Evolutionary conservation across 345 rosid genomes (phyloP), one percentile per base, ranked within the genome.

Genomic region (Eucalyptus pauciflora): DNA sequence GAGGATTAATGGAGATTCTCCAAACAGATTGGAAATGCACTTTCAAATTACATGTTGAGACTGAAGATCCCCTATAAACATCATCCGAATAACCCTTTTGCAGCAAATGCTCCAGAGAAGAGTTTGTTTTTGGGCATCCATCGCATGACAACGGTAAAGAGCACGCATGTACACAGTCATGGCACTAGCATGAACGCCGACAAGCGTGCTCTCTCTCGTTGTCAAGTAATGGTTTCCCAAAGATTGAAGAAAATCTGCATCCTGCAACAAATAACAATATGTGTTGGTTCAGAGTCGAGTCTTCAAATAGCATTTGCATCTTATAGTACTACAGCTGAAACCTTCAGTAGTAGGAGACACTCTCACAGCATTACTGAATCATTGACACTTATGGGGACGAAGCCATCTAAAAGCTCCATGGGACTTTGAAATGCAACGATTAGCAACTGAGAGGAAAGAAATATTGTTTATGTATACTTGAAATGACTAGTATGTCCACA

Each of bases 171-270:
- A 46, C 51, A 33, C 89, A 43, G 51, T 58, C 89, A 87, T 88
- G 85, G 18, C 45, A 81, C 45, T 37, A 20, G 13, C 90, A 87
- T 87, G 90, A 50, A 33, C 11, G 87, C 33, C 7, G 54, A 90
- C 92, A 64, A 8, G 90, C 87, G 90, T 90, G 92, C 92, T 90
- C 67, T 87, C 90, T 90, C 45, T 87, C 90, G 88, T 90, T 64
- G 90, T 86, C 92, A 90, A 49, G 31, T 25, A 49, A 85, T 81
- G 52, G 13, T 76, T 41, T 76, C 48, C 85, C 85, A 76, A 6
- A 41, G 29, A 76, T 76, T 41, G 85, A 76, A 76, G 48, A 41
- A 13, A 76, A 76, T 76, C 29, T 20, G 48, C 45, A 51, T 50
- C 87, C 56, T 48, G 62, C 62, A 86, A 86, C 24, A 43, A 50